Evolutionary conservation across 2,329 filamentous ascomycete genomes (phyloP), one percentile per base, ranked within the genome.

Genomic region (Geosmithia morbida): DNA sequence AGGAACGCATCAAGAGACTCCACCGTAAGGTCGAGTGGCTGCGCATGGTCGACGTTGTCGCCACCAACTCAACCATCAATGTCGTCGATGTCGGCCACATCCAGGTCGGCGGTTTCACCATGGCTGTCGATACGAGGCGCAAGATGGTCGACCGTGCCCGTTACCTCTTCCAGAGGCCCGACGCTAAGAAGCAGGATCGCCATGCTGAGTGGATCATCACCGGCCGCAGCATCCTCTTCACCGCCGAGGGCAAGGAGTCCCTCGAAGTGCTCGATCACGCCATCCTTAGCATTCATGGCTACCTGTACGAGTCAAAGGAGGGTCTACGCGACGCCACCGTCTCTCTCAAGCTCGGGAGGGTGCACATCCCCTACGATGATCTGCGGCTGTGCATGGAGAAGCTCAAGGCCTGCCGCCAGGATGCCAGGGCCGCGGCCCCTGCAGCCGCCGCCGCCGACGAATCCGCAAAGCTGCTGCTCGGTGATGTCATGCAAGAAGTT

Each of bases 201-300:
- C 88, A 92, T 40, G 90, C 89, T 2, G 94, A 98, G 68, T 98
- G 94, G 90, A 90, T 94, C 52, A 75, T 94, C 56, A 84, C 84
- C 7, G 65, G 90, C 46, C 80, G 87, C 50, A 96, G 89, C 62
- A 76, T 97, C 44, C 71, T 97, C 7, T 94, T 98, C 57, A 94
- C 87, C 0, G 80, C 87, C 1, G 82, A 94, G 49, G 88, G 87
- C 33, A 75, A 76, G 48, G 88, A 97, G 49, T 83, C 88, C 1
- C 80, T 87, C 48, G 90, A 98, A 62, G 68, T 98, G 2, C 67
- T 98, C 53, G 94, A 98, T 61, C 85, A 88, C 57, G 80, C 86
- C 50, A 84, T 85, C 3, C 68, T 97, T 50, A 97, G 95, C 56
- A 77, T 98, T 44, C 89, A 98, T 62, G 92, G 94, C 6, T 81